A percentile compares a stretch with the other conserved stretches of the same genome.
Conservation (phyloP, 345 rosid genomes). For the Eucalyptus sp. region DNA sequence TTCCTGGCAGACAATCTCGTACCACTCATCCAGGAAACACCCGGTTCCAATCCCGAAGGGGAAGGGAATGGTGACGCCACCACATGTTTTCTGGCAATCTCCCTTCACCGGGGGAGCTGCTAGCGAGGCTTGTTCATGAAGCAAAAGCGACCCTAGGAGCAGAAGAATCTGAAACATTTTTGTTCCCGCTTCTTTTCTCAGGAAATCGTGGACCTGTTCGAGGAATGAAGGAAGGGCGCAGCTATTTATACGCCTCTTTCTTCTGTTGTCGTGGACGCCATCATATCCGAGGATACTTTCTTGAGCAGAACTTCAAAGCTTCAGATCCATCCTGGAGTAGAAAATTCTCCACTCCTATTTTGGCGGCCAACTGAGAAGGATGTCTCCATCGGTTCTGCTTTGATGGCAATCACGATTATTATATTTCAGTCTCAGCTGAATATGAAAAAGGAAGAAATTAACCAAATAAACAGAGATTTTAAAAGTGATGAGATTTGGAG, state of each 20-base stretch:
- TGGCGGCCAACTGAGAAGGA: too few species aligned
- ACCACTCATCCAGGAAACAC: background rate
- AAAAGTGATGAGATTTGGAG: background rate
- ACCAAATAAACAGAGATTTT: background rate
- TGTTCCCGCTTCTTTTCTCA: background rate
- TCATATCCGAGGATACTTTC: background rate
- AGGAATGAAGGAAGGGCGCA: background rate
- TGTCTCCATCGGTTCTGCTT: background rate
- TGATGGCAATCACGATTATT: background rate
- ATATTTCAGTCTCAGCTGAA: background rate
- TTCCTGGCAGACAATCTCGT: background rate
- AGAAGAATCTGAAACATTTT: slow-evolving; percentile 19
- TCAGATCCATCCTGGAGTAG: background rate
- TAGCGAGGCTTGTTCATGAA: background rate
- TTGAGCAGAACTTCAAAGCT: background rate
- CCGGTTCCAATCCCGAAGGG: background rate
- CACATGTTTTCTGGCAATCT: background rate
- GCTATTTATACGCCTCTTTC: background rate
- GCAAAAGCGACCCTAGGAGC: slow-evolving; percentile 6
- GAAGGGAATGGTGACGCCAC: background rate
- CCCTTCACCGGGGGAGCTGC: background rate
- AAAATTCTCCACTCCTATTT: too few species aligned
- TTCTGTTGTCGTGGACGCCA: background rate
- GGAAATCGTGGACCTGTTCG: background rate
- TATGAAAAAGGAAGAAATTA: background rate